Evolutionary conservation across 345 rosid species (phyloP).

Genomic region (Citrus mangshanensis): DNA sequence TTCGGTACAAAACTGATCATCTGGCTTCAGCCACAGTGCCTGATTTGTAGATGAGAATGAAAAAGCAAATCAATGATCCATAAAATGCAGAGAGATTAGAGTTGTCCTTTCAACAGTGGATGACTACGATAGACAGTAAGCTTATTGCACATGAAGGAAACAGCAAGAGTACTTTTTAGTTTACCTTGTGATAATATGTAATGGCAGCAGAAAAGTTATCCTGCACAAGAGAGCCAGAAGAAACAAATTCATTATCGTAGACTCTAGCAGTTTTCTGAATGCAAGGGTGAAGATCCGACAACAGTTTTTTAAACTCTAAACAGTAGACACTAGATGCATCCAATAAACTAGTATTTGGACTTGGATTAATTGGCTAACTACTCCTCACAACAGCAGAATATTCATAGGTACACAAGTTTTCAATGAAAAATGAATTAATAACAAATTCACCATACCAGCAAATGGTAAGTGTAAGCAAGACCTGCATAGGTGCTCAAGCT

Average conservation of each 20-base stretch:
- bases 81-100: background rate
- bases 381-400: background rate
- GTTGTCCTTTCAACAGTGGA: background rate
- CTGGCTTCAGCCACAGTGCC: constrained; percentile 82
- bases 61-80: background rate
- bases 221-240: constrained; percentile 38
- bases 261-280: background rate
- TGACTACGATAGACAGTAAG: background rate
- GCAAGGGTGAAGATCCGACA: background rate
- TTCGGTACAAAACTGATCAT: constrained; percentile 83
- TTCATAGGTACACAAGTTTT: background rate
- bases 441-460: constrained; percentile 29
- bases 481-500: constrained; percentile 95
- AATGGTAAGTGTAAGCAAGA: constrained; percentile 87
- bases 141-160: background rate
- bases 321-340: background rate
- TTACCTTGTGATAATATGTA: constrained; percentile 82
- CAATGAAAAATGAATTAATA: background rate
- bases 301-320: background rate
- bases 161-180: background rate
- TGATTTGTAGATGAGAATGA: constrained; percentile 25
- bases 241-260: background rate
- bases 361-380: background rate
- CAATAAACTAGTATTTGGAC: background rate
- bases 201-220: constrained; percentile 80